phyloP scores from a whole-genome alignment of 2,329 filamentous ascomycete genomes.

The Diaporthe eres region DNA sequence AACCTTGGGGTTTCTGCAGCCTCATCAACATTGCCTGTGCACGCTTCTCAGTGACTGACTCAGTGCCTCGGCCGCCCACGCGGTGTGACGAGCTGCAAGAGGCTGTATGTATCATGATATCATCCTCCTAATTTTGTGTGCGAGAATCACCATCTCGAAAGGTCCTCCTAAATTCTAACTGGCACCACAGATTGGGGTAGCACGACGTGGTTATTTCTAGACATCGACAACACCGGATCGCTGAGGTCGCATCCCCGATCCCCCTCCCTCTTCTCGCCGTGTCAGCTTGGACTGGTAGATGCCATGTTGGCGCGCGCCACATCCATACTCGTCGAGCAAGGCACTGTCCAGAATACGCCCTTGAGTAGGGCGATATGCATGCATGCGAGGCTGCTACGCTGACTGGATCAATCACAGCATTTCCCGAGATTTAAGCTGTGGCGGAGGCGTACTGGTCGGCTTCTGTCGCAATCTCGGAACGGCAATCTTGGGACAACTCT shows the following conservation, averaged over 20 bases:
- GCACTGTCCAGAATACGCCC: conserved; percentile 9
- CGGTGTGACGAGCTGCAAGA: conserved; percentile 29
- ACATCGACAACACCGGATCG: conserved; percentile 32
- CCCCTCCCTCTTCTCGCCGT: neutral
- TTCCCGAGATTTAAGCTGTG: conserved; percentile 14
- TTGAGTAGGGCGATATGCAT: conserved; percentile 9
- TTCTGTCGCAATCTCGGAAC: neutral
- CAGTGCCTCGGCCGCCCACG: conserved; percentile 1
- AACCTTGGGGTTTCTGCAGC: conserved; percentile 16
- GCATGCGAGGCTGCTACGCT: conserved; percentile 8
- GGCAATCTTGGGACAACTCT: conserved; percentile 8
- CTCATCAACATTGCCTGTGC: conserved; percentile 10
- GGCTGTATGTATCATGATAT: conserved; percentile 38
- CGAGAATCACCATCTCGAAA: conserved; percentile 15
- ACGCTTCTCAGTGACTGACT: conserved; percentile 20
- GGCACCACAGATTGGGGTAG: conserved; percentile 25
- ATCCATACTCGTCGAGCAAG: conserved; percentile 4
- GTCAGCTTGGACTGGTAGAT: conserved; percentile 1
- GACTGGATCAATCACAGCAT: conserved; percentile 18
- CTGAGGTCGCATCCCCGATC: conserved; percentile 36
- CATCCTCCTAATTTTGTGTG: conserved; percentile 14
- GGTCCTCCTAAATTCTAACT: neutral
- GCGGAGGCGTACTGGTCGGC: conserved; percentile 1
- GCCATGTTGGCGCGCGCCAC: conserved; percentile 32
- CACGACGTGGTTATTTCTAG: conserved; percentile 21